Evolutionary conservation across 345 rosid genomes (phyloP), one percentile per base, ranked within the genome.

Genomic region (Linum trigynum): DNA sequence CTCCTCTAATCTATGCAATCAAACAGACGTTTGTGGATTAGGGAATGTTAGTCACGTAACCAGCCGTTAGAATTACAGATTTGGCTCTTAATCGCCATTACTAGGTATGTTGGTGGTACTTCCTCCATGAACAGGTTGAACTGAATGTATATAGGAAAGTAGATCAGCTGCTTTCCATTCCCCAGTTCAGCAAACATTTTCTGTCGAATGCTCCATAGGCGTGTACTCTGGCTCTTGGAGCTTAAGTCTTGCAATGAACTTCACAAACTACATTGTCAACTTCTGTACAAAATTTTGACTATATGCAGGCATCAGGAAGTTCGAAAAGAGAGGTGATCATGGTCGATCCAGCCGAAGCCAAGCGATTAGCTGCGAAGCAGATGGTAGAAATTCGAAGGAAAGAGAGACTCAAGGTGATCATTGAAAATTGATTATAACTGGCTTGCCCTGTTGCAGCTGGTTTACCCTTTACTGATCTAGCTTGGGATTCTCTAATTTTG

Each of bases 261-360:
- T 23, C 32, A 23, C 32, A 23, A 23, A 12, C 16, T 5, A 11
- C 15, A 55, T 5, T 55, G 10, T 55, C 16, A 5, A 55, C 10
- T 55, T 5, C 16, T 55, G 10, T 55, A 55, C 16, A 55, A 23
- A 55, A 11, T 55, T 23, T 6, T 55, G 7, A 15, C 16, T 6
- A 5, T 62, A 38, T 65, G 39, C 74, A 83, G 88, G 80, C 83
- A 42, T 74, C 82, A 2, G 77, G 81, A 41, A 75, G 69, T 2
- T 67, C 68, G 3, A 56, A 74, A 45, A 78, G 74, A 3, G 81
- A 77, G 63, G 74, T 88, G 39, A 74, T 83, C 71, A 94, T 94
- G 99, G 97, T 94, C 68, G 97, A 90, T 69, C 99, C 97, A 64
- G 63, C 79, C 69, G 96, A 92, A 61, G 99, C 99, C 50, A 92